Conservation (phyloP, 768 basidiomycete species). For the Leucocoprinus leucothites region DNA sequence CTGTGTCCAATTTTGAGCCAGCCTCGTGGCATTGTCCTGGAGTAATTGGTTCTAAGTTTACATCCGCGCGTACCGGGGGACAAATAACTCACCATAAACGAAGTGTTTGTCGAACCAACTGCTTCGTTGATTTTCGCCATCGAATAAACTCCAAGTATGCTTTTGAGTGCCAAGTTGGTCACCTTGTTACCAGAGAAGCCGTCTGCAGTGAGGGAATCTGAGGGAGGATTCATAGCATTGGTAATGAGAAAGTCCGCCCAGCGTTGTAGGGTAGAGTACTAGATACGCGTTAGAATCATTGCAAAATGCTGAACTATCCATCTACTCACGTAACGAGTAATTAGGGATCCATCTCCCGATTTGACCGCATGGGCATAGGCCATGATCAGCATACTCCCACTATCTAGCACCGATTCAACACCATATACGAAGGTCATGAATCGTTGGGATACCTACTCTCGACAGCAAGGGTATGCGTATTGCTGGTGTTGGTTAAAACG, state of each 20-base stretch:
- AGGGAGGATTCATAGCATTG: neutral
- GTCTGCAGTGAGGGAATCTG: constrained; percentile 1
- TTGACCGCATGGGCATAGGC: constrained; percentile 34
- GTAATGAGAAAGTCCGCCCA: constrained; percentile 36
- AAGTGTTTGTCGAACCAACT: constrained; percentile 19
- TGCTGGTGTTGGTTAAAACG: constrained; percentile 14
- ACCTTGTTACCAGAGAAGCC: constrained; percentile 31
- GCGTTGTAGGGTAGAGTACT: constrained; percentile 43
- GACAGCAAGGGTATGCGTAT: constrained; percentile 16
- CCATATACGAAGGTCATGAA: neutral
- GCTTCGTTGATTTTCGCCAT: constrained; percentile 46
- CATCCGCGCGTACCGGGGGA: neutral
- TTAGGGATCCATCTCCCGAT: constrained; percentile 31
- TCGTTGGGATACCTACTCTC: constrained; percentile 19
- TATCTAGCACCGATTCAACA: constrained; percentile 30
- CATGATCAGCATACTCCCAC: constrained; percentile 61
- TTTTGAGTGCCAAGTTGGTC: constrained; percentile 60
- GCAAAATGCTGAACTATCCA: constrained; percentile 53
- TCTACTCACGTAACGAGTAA: constrained; percentile 37
- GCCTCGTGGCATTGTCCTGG: too few relatives aligned
- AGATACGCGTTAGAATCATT: constrained; percentile 25
- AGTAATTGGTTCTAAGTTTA: too few relatives aligned
- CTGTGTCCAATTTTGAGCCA: too few relatives aligned
- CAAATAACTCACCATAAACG: neutral
- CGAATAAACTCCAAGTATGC: constrained; percentile 51